Base-by-base conservation (phyloP, 2,329 filamentous ascomycete genomes). In the Alternaria panax region DNA sequence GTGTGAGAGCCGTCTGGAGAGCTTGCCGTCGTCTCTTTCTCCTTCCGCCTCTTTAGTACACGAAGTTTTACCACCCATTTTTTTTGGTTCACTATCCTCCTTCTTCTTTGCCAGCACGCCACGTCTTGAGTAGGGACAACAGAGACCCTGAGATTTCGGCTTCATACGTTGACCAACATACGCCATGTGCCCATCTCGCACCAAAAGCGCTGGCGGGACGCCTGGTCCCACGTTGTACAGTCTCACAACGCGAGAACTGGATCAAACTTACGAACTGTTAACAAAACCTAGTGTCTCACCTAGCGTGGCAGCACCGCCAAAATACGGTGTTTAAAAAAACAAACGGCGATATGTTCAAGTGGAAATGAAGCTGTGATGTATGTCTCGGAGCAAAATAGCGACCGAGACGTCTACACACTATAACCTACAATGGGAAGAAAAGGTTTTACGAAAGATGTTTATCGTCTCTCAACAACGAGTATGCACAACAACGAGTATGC, bases 151-250 rank as follows among this genome's bases (percentile, higher is more conserved):
- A 30, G 5, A 11, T 11, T 36, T 32, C 18, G 43, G 24, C 20
- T 18, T 41, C 32, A 20, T 7, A 57, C 54, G 62, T 64, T 14
- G 28, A 59, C 62, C 63, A 24, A 45, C 57, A 57, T 58, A 48
- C 59, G 63, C 59, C 65, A 66, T 67, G 59, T 64, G 54, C 50
- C 46, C 27, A 50, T 25, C 25, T 56, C 53, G 34, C 42, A 59
- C 59, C 50, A 38, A 54, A 28, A 41, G 34, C 47, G 55, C 30
- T 38, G 28, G 38, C 34, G 61, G 34, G 47, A 32, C 36, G 50
- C 40, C 36, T 18, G 51, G 53, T 64, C 48, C 56, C 8, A 66
- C 57, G 54, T 63, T 34, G 43, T 52, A 43, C 63, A 27, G 64
- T 63, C 59, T 62, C 57, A 61, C 43, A 12, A 30, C 42, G 57